Base-by-base conservation (phyloP, 2,329 filamentous ascomycete genomes). In the Neonectria hederae region DNA sequence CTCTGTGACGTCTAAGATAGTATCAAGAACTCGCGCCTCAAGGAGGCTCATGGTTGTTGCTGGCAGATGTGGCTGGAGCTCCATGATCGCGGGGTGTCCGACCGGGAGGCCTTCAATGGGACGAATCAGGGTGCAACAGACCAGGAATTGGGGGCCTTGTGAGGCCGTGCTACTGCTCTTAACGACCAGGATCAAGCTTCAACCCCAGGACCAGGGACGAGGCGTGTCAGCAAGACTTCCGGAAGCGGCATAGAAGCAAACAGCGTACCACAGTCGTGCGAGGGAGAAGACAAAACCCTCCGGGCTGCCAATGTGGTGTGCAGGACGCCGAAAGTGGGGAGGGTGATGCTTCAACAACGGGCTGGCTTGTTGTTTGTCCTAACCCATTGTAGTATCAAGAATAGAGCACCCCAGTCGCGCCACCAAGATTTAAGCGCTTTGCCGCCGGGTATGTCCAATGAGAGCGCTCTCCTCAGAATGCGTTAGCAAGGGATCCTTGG, bases 51-150 rank as follows among this genome's bases (percentile, higher is more conserved):
- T 35, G 62, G 26, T 46, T 54, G 54, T 19, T 61, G 46, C 57
- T 54, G 62, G 46, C 45, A 57, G 49, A 51, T 66, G 72, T 74
- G 72, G 72, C 72, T 74, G 70, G 57, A 71, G 69, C 66, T 59
- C 53, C 59, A 51, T 64, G 59, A 63, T 66, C 65, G 68, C 70
- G 72, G 72, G 56, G 69, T 59, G 46, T 62, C 70, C 70, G 72
- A 67, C 58, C 67, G 71, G 71, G 71, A 74, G 71, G 71, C 71
- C 69, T 64, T 72, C 30, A 45, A 52, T 43, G 42, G 40, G 35
- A 5, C 70, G 63, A 74, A 72, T 74, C 55, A 71, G 42, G 26
- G 8, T 5, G 5, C 59, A 6, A 9, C 51, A 32, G 26, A 49
- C 38, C 11, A 11, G n/a, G n/a, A 24, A 62, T 56, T 57, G 69